phyloP scores from a whole-genome alignment of 305 asterid genomes.

The Fraxinus platypoda region DNA sequence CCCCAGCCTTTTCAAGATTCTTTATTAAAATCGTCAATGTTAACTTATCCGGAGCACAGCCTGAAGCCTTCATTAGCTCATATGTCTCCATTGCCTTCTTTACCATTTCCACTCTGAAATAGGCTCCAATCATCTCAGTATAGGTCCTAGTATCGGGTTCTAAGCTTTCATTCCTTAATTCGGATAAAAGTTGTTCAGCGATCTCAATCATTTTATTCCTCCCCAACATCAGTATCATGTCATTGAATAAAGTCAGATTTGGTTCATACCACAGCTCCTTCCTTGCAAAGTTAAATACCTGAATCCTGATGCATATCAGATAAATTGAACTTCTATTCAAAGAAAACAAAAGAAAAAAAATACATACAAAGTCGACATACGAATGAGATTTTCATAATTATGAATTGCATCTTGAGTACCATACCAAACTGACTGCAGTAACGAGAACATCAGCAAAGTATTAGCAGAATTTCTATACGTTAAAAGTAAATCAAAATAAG shows the following conservation, averaged over 20 bases:
- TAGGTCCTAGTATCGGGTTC: slow-evolving; percentile 62
- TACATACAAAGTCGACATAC: neutral
- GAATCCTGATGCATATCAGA: slow-evolving; percentile 43
- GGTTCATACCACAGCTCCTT: slow-evolving; percentile 70
- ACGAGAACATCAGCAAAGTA: neutral
- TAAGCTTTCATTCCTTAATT: slow-evolving; percentile 53
- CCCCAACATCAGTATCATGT: slow-evolving; percentile 61
- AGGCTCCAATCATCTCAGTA: slow-evolving; percentile 74
- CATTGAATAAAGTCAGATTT: slow-evolving; percentile 48
- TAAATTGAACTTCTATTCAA: slow-evolving; percentile 17
- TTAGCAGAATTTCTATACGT: neutral
- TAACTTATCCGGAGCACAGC: slow-evolving; percentile 61
- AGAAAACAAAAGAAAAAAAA: neutral
- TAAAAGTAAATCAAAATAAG: neutral
- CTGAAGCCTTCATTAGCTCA: slow-evolving; percentile 68
- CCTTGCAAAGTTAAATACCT: slow-evolving; percentile 66
- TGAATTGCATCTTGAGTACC: neutral
- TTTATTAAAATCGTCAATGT: slow-evolving; percentile 55
- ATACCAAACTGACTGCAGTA: neutral
- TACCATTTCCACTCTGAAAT: slow-evolving; percentile 57
- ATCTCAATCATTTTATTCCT: slow-evolving; percentile 52
- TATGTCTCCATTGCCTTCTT: slow-evolving; percentile 61
- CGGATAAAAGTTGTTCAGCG: slow-evolving; percentile 51
- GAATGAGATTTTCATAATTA: neutral
- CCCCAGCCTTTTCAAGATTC: slow-evolving; percentile 66